A percentile compares a stretch with the other conserved stretches of the same genome.
Evolutionary conservation across 371 early-diverging fungal genomes (phyloP).

Genomic region (Parasitella parasitica): DNA sequence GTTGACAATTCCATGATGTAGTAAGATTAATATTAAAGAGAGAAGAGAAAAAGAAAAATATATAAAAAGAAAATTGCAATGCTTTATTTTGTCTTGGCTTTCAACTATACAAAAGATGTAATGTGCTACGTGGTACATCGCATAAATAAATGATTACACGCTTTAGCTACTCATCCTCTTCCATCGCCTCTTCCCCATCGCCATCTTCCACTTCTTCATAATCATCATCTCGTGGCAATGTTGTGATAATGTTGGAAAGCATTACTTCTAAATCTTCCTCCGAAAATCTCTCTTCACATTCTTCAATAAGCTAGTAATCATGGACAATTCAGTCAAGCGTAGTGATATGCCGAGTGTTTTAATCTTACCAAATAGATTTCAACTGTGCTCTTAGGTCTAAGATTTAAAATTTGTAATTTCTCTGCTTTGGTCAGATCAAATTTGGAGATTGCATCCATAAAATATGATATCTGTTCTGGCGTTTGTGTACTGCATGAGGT

Average conservation of each 20-base stretch:
- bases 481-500: slow-evolving; percentile 56
- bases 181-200: slow-evolving; percentile 24
- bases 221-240: slow-evolving; percentile 51
- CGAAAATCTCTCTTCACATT: slow-evolving; percentile 61
- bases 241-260: slow-evolving; percentile 27
- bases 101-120: neutral
- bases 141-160: neutral
- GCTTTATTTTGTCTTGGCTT: neutral
- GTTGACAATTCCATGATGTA: slow-evolving; percentile 12
- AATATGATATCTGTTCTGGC: slow-evolving; percentile 38
- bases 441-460: slow-evolving; percentile 33
- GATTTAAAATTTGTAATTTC: slow-evolving; percentile 61
- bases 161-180: neutral
- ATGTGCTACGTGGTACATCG: slow-evolving; percentile 14
- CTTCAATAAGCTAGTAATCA: slow-evolving; percentile 56
- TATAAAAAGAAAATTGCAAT: neutral
- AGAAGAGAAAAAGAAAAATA: slow-evolving; percentile 6
- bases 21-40: neutral
- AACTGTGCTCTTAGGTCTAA: slow-evolving; percentile 57
- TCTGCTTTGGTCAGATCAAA: slow-evolving; percentile 61
- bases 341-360: neutral
- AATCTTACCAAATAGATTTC: slow-evolving; percentile 58
- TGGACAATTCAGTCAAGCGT: neutral
- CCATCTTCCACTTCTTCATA: slow-evolving; percentile 41
- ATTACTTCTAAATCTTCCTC: slow-evolving; percentile 50